Conservation (phyloP, 352 stramenopile species). For the Peronospora farinosa region DNA sequence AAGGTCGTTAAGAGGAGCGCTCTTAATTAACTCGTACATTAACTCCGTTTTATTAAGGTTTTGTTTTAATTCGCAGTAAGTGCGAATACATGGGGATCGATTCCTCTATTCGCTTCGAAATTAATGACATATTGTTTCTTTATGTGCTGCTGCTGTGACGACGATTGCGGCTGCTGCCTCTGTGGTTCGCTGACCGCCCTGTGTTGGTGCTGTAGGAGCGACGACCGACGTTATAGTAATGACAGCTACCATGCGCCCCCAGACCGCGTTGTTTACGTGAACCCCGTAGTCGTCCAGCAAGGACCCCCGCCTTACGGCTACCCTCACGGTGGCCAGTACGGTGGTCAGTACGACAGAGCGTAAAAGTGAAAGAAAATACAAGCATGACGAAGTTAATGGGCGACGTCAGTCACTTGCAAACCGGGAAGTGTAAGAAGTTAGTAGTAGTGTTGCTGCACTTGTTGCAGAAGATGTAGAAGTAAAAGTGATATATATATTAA, state of each 20-base stretch:
- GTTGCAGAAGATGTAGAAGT: too few species aligned
- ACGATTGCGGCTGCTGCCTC: slow-evolving; percentile 29
- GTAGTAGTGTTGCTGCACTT: too few species aligned
- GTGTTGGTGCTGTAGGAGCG: slow-evolving; percentile 24
- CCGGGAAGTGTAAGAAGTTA: too few species aligned
- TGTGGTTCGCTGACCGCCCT: slow-evolving; percentile 26
- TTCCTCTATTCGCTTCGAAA: too few species aligned
- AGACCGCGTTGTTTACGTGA: slow-evolving; percentile 31
- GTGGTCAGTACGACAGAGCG: slow-evolving; percentile 27
- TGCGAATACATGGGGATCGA: too few species aligned
- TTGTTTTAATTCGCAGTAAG: too few species aligned
- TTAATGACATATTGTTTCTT: too few species aligned
- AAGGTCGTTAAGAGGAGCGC: too few species aligned
- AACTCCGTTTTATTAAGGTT: too few species aligned
- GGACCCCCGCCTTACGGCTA: slow-evolving; percentile 15
- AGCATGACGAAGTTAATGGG: slow-evolving; percentile 1
- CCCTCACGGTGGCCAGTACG: slow-evolving; percentile 10
- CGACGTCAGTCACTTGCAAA: too few species aligned
- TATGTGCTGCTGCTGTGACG: slow-evolving; percentile 15
- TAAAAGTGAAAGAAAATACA: background rate
- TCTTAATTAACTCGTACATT: too few species aligned
- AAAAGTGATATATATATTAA: too few species aligned
- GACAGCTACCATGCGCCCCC: slow-evolving; percentile 11
- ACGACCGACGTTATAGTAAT: slow-evolving; percentile 14
- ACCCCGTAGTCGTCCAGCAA: slow-evolving; percentile 31